Conservation (phyloP, 305 asterid species). For the Solanum hybrid region DNA sequence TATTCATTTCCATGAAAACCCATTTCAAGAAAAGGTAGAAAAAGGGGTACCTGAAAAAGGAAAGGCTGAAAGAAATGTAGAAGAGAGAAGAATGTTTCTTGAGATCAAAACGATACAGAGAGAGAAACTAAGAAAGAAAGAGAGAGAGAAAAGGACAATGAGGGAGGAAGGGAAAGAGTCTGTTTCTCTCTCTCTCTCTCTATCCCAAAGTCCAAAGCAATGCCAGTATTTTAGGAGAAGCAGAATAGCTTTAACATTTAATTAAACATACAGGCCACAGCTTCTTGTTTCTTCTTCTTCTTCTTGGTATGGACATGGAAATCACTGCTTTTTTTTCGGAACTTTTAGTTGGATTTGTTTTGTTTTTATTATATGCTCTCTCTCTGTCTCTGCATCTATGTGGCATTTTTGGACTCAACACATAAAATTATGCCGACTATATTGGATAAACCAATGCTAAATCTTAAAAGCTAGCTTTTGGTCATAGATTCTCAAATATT, state of each 20-base stretch:
- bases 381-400: not conserved
- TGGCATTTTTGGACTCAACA: not conserved
- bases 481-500: not conserved
- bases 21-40: not conserved
- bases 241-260: not conserved
- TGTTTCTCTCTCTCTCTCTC: not conserved
- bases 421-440: not conserved
- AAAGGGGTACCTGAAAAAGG: not conserved
- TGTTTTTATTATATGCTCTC: not conserved
- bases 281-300: not conserved
- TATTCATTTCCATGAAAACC: not conserved
- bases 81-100: not conserved
- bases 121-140: not conserved
- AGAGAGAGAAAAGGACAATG: too few relatives aligned
- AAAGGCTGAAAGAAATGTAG: not conserved
- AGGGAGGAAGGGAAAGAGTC: not conserved
- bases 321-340: not conserved
- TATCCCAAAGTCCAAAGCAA: not conserved
- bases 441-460: not conserved
- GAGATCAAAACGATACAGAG: not conserved
- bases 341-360: not conserved
- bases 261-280: not conserved
- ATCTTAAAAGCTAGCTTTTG: not conserved
- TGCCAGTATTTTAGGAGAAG: conserved; percentile 2
- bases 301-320: not conserved